These are phyloP conservation scores for Dactylis glomerata DNA, from an alignment of 176 grass and related monocot species.

Conservation along the genomic window DNA sequence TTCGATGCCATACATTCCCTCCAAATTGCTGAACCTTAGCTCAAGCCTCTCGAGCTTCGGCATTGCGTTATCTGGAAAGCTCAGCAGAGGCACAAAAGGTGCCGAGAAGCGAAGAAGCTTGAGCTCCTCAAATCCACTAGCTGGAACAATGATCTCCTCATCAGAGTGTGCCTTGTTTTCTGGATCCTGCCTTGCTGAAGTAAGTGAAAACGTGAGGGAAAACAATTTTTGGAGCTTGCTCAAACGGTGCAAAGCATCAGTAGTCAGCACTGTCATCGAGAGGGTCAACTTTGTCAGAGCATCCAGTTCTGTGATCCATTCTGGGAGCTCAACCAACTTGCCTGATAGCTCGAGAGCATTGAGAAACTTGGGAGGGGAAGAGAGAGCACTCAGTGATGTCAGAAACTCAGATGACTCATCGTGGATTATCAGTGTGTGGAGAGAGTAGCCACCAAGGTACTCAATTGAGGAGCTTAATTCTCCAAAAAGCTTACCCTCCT, in stretches of 20 bases:
- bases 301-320: not conserved
- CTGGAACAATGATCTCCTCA: not conserved
- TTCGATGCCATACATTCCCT: not conserved
- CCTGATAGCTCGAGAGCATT: not conserved
- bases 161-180: not conserved
- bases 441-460: not conserved
- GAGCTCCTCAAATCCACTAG: not conserved
- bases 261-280: not conserved
- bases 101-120: not conserved
- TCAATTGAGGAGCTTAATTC: not conserved
- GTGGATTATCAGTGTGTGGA: not conserved
- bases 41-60: not conserved
- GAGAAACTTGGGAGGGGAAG: not conserved
- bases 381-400: not conserved
- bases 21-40: not conserved
- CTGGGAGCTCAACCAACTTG: not conserved
- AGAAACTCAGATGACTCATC: not conserved
- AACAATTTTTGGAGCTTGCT: not conserved
- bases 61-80: not conserved
- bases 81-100: not conserved
- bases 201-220: not conserved
- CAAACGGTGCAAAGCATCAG: not conserved
- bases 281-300: not conserved
- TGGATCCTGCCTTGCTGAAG: not conserved
- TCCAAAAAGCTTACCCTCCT: not conserved